A percentile compares a stretch with the other conserved stretches of the same genome.
phyloP scores from a whole-genome alignment of 2,329 filamentous ascomycete species.

The Ambrosiella beaveri region DNA sequence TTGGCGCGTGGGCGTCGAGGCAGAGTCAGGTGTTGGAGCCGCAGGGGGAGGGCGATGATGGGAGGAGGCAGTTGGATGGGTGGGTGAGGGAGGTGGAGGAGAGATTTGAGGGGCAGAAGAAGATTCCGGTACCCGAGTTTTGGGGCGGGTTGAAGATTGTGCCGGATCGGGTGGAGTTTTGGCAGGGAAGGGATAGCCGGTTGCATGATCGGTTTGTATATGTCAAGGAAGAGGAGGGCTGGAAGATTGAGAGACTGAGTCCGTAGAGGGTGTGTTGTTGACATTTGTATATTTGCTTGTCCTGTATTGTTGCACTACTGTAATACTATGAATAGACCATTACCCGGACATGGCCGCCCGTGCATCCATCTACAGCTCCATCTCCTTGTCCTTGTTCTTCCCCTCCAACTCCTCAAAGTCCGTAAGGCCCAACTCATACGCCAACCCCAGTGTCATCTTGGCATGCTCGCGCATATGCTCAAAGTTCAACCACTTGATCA shows the following conservation, averaged over 20 bases:
- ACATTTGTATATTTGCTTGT: no score
- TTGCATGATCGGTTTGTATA: constrained; percentile 92
- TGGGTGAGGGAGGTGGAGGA: constrained; percentile 63
- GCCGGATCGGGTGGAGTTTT: constrained; percentile 83
- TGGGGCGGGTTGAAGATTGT: constrained; percentile 85
- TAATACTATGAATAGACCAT: no score
- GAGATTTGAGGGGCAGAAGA: constrained; percentile 54
- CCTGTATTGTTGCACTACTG: not conserved
- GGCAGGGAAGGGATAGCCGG: constrained; percentile 78
- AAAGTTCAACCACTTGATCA: constrained; percentile 50
- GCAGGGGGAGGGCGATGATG: constrained; percentile 36
- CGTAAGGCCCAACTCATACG: constrained; percentile 43
- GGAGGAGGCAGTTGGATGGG: constrained; percentile 54
- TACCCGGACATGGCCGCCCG: not conserved
- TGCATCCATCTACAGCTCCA: constrained; percentile 18
- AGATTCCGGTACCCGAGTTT: constrained; percentile 81
- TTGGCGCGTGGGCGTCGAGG: constrained; percentile 85
- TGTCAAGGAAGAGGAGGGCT: constrained; percentile 28
- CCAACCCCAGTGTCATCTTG: constrained; percentile 29
- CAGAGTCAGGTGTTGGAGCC: constrained; percentile 62
- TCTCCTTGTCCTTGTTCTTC: constrained; percentile 14
- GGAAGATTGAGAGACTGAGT: constrained; percentile 57
- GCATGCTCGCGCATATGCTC: constrained; percentile 50
- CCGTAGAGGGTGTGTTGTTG: constrained; percentile 30
- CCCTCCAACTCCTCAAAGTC: constrained; percentile 32